Base-by-base conservation (phyloP, 2,329 filamentous ascomycete genomes). In the Phyllosticta citrichinensis region DNA sequence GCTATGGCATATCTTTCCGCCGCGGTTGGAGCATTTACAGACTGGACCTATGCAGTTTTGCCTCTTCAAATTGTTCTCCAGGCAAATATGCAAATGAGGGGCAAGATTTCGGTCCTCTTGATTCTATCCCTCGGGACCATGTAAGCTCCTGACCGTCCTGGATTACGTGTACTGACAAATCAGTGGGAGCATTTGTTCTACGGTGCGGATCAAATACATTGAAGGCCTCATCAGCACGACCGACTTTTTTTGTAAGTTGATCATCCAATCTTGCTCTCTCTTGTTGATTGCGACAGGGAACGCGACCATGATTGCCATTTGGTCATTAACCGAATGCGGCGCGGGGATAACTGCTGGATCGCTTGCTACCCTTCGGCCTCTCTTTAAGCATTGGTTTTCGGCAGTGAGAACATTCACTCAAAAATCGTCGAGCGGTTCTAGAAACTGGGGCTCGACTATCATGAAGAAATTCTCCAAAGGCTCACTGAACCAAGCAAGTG, bases 131-230 rank as follows among this genome's bases (percentile, higher is more conserved):
- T 86, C 68, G 72, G 68, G 47, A 66, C 71, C 25, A 60, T 69
- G 70, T 73, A 63, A 60, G 68, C 17, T 50, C 14, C 17, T 60
- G 20, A 17, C 27, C 19, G 20, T 22, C 19, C 10, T 6, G 22
- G 17, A 24, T 50, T 12, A 47, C 2, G 4, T 47, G 12, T 47
- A 27, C 66, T 70, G 55, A 35, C 12, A 25, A 69, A 14, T 58
- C 52, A 72, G 70, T 47, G 86, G 83, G 24, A 82, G 83, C 63
- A 73, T 81, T 63, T 80, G 79, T 58, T 81, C 79, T 2, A 75
- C 77, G 17, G 74, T 81, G n/a, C 76, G 81, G n/a, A 74, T 81
- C 58, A 76, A 75, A n/a, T 76, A 80, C 67, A 68, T 73, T 57
- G 66, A 75, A 60, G 70, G 74, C 63, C 64, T 80, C 30, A 69